Percentiles rank a stretch among this genome's conserved stretches.
Evolutionary conservation across 2,329 filamentous ascomycete species (phyloP).

Genomic region (Calonectria pauciramosa): DNA sequence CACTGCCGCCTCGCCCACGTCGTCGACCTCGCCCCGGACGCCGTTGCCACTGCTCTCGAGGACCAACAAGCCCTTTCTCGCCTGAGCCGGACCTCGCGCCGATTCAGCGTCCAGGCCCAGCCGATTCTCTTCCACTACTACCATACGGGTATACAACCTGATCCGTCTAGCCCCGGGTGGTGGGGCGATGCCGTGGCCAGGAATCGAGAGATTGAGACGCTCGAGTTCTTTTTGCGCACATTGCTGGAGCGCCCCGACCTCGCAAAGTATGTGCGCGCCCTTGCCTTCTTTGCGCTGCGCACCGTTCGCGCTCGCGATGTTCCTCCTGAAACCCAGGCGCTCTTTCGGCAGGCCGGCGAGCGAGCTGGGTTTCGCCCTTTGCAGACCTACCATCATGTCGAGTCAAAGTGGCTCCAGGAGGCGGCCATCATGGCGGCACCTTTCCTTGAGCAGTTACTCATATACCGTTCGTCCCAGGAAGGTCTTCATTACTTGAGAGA

Average conservation of each 20-base stretch:
- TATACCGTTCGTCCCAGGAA: conserved; percentile 45
- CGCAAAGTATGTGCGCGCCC: conserved; percentile 41
- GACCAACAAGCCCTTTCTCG: conserved; percentile 45
- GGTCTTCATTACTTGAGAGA: conserved; percentile 44
- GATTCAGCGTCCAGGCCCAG: conserved; percentile 37
- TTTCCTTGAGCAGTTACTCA: conserved; percentile 44
- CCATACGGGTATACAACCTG: conserved; percentile 38
- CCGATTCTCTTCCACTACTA: conserved; percentile 45
- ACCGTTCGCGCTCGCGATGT: conserved; percentile 30
- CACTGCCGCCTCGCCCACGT: conserved; percentile 43
- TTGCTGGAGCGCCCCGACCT: conserved; percentile 42
- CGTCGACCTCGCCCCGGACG: conserved; percentile 42
- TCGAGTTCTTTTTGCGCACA: conserved; percentile 41
- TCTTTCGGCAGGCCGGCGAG: conserved; percentile 44
- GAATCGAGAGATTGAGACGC: conserved; percentile 34
- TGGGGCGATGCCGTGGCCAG: conserved; percentile 27
- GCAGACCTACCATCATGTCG: conserved; percentile 40
- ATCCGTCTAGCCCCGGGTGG: conserved; percentile 29
- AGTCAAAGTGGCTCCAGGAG: conserved; percentile 46
- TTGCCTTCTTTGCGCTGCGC: conserved; percentile 42
- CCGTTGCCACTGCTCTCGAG: conserved; percentile 39
- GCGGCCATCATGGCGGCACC: conserved; percentile 46
- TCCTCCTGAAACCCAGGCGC: conserved; percentile 35
- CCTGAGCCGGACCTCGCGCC: conserved; percentile 44
- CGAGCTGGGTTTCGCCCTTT: conserved; percentile 44